phyloP scores from a whole-genome alignment of 169 alveolate species.

The Plasmodium knowlesi region DNA sequence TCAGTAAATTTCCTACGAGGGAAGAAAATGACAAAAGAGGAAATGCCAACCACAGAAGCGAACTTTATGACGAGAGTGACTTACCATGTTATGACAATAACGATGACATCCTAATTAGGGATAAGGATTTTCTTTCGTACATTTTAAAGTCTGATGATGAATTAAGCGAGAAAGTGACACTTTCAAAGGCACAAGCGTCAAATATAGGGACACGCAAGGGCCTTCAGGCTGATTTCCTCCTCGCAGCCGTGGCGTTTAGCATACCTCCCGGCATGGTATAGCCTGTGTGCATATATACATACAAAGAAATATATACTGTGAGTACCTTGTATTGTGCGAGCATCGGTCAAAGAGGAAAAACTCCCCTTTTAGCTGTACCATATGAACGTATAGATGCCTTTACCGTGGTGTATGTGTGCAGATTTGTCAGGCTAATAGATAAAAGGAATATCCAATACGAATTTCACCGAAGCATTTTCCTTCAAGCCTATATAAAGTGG shows the following conservation, averaged over 20 bases:
- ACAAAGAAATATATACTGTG: background rate
- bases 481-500: background rate
- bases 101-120: conserved; percentile 33
- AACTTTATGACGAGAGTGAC: conserved; percentile 22
- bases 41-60: background rate
- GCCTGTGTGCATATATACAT: background rate
- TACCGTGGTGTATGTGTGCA: background rate
- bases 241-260: conserved; percentile 48
- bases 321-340: background rate
- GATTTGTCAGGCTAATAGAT: background rate
- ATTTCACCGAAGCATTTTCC: background rate
- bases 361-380: background rate
- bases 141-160: conserved; percentile 29
- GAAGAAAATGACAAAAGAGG: conserved; percentile 16
- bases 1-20: background rate
- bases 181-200: background rate
- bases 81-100: conserved; percentile 43
- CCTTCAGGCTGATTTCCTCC: conserved; percentile 10
- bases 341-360: background rate
- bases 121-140: conserved; percentile 9
- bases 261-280: conserved; percentile 51
- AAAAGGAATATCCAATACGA: no score
- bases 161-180: background rate
- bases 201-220: conserved; percentile 2
- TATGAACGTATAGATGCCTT: background rate